Percentiles rank a stretch among this genome's conserved stretches.
Evolutionary conservation across 2,329 filamentous ascomycete genomes (phyloP).

Genomic region (Phialophora tarda): DNA sequence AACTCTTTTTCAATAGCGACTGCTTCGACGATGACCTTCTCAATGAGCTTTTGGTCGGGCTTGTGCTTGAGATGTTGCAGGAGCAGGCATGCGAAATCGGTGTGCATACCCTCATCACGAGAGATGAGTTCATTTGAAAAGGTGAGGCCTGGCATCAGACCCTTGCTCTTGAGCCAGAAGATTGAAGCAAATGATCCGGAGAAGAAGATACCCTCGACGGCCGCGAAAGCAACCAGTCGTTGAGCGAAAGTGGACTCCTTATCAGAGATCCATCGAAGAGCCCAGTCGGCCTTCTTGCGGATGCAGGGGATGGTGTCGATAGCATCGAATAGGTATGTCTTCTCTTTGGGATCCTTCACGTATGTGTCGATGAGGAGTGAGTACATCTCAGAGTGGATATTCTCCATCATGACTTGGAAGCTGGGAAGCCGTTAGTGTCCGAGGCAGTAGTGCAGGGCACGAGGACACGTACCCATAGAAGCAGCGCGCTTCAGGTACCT

Average conservation of each 20-base stretch:
- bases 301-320: constrained; percentile 99
- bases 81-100: constrained; percentile 95
- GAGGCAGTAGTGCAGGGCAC: not conserved
- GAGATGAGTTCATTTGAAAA: constrained; percentile 99
- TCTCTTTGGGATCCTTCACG: constrained; percentile 96
- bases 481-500: constrained; percentile 96
- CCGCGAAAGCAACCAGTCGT: constrained; percentile 94
- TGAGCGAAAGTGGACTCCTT: constrained; percentile 92
- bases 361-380: constrained; percentile 98
- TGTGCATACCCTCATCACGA: constrained; percentile 98
- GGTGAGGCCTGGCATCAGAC: constrained; percentile 95
- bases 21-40: constrained; percentile 91
- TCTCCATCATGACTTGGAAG: constrained; percentile 94
- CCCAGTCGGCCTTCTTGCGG: constrained; percentile 98
- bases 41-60: constrained; percentile 77
- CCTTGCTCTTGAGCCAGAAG: constrained; percentile 99
- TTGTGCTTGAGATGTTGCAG: constrained; percentile 97
- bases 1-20: constrained; percentile 97
- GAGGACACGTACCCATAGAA: constrained; percentile 72
- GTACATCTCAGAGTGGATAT: constrained; percentile 99
- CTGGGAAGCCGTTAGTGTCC: constrained; percentile 45
- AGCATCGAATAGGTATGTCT: constrained; percentile 94
- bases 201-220: constrained; percentile 99
- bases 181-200: constrained; percentile 97
- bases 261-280: constrained; percentile 91